phyloP scores from a whole-genome alignment of 257 asterid species.

The Przewalskia tangutica region DNA sequence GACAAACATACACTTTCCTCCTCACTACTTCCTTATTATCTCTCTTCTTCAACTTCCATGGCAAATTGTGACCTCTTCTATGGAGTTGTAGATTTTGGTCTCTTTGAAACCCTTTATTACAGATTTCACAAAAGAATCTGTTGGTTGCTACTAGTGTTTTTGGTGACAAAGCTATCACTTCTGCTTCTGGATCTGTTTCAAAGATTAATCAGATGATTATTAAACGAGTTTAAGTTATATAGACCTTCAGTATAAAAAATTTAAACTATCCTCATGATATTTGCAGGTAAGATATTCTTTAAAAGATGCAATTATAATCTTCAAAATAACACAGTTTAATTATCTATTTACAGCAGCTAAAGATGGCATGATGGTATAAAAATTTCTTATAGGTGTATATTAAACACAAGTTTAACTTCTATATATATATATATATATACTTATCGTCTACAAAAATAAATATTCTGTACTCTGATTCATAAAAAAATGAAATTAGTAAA shows the following conservation, averaged over 20 bases:
- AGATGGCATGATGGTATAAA: too few relatives aligned
- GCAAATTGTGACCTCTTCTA: conserved; percentile 87
- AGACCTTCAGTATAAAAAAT: too few relatives aligned
- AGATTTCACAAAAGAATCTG: conserved; percentile 82
- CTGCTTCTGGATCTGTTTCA: conserved; percentile 74
- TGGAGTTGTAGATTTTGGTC: conserved; percentile 93
- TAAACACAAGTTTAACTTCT: neutral
- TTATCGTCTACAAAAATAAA: too few relatives aligned
- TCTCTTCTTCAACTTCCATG: conserved; percentile 94
- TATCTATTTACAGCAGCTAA: too few relatives aligned
- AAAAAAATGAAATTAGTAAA: neutral
- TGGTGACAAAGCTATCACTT: conserved; percentile 85
- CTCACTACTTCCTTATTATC: conserved; percentile 25
- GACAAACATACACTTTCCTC: conserved; percentile 85
- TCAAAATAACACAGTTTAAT: too few relatives aligned
- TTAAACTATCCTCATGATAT: too few relatives aligned
- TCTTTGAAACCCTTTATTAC: conserved; percentile 88
- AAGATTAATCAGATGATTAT: too few relatives aligned
- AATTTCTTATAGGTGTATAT: too few relatives aligned
- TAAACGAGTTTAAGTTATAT: too few relatives aligned
- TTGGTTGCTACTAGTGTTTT: conserved; percentile 65
- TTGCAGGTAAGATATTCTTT: too few relatives aligned
- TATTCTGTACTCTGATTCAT: neutral
- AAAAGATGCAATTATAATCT: too few relatives aligned
- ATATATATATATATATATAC: too few relatives aligned